Base-by-base conservation (phyloP, 371 early-diverging fungal genomes). In the Syncephalastrum monosporum region DNA sequence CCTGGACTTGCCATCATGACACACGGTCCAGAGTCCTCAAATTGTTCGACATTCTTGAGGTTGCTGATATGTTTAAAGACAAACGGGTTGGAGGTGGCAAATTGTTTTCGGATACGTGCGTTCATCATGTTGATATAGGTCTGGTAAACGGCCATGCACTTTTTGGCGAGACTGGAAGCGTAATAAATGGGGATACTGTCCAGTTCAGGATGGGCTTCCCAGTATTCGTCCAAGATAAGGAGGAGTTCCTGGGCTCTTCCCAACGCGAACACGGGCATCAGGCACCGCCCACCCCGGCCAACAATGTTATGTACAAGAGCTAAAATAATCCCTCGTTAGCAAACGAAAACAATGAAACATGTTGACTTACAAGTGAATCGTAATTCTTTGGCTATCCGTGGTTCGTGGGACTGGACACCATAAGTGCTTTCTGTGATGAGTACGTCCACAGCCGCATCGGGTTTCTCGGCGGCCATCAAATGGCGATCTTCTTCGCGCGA, bases 111-210 rank as follows among this genome's bases (percentile, higher is more conserved):
- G 63, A 99, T 99, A 56, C 91, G 84, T 46, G 90, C 87, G 74
- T 99, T 99, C 99, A 99, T 99, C 95, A 98, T 98, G 82, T 99
- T 95, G 64, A 98, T 91, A 74, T 99, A 99, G 3, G 99, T 99
- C 68, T 99, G 96, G 76, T 99, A 99, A 12, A 99, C 94, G 10
- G 94, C 90, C 89, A 99, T 98, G 75, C 99, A 99, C 67, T 92
- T 93, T 65, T 97, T 97, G 42, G 99, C 99, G 53, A 99, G 76
- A 17, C 97, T 88, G 23, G 95, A 94, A 4, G 98, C 99, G 78
- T 99, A 99, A 65, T 97, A 99, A 48, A 99, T 95, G 0, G 99
- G 99, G 15, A 99, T 89, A 33, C 83, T 84, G 50, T 97, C 96
- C 29, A 99, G 80, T 65, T 97, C 97, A 8, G 93, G 90, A 68